Conservation (phyloP, 2,329 filamentous ascomycete genomes). For the Ilyonectria destructans region DNA sequence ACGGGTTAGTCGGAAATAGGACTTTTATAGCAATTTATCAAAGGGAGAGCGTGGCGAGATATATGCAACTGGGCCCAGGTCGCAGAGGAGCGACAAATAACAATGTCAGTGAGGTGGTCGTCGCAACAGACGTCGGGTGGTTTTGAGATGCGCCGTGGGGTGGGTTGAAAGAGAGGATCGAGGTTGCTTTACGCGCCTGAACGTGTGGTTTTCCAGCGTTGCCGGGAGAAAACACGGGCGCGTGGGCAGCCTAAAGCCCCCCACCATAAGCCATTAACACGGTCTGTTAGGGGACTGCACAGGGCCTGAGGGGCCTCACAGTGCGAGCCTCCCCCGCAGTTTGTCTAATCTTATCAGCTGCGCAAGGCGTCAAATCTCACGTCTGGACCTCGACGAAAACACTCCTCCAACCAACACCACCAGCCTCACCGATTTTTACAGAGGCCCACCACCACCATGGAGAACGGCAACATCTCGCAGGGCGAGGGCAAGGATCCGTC, state of each 20-base stretch:
- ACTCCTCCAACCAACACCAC: constrained; percentile 34
- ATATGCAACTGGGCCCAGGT: not conserved
- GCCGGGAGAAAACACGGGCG: constrained; percentile 21
- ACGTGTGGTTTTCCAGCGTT: constrained; percentile 29
- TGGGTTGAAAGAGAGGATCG: constrained; percentile 18
- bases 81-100: not conserved
- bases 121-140: constrained; percentile 9
- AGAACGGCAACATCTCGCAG: constrained; percentile 77
- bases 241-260: constrained; percentile 36
- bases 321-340: constrained; percentile 40
- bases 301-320: constrained; percentile 35
- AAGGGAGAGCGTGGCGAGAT: not conserved
- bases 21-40: constrained; percentile 29
- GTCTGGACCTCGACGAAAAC: constrained; percentile 38
- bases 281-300: constrained; percentile 40
- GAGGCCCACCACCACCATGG: constrained; percentile 68
- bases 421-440: constrained; percentile 27
- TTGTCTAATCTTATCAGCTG: constrained; percentile 42
- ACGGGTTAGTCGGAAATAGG: constrained; percentile 11
- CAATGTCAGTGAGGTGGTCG: constrained; percentile 1
- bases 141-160: constrained; percentile 1
- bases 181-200: constrained; percentile 41
- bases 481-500: constrained; percentile 92
- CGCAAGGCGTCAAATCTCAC: constrained; percentile 43
- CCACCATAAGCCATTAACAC: constrained; percentile 38